Conservation (phyloP, 495 filamentous ascomycete species). For the Pseudevernia furfuracea region DNA sequence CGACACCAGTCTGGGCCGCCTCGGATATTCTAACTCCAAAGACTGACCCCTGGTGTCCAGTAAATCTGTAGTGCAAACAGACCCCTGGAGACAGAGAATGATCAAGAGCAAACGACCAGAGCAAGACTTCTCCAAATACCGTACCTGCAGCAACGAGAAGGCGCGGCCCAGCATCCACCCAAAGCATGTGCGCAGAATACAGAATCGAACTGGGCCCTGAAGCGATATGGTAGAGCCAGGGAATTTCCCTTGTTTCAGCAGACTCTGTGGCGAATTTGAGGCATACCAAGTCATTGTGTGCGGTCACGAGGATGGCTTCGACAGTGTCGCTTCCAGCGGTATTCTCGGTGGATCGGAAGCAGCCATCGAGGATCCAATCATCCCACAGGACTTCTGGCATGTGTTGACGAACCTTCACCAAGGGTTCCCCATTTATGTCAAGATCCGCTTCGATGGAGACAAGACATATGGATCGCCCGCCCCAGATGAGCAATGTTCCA, state of each 20-base stretch:
- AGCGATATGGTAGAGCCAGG: constrained; percentile 38
- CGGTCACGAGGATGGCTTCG: constrained; percentile 55
- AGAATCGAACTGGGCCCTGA: constrained; percentile 77
- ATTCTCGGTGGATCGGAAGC: constrained; percentile 38
- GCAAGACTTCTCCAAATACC: constrained; percentile 83
- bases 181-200: constrained; percentile 70
- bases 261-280: constrained; percentile 30
- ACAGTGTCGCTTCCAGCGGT: constrained; percentile 24
- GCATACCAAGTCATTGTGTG: constrained; percentile 69
- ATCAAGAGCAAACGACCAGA: constrained; percentile 60
- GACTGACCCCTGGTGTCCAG: constrained; percentile 88
- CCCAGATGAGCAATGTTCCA: constrained; percentile 47
- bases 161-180: constrained; percentile 41
- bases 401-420: background rate
- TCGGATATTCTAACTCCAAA: constrained; percentile 79
- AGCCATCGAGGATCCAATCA: constrained; percentile 83
- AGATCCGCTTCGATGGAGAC: background rate
- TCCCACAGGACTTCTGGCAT: constrained; percentile 22
- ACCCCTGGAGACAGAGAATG: constrained; percentile 11
- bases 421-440: background rate
- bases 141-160: constrained; percentile 81
- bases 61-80: constrained; percentile 61
- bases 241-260: constrained; percentile 13
- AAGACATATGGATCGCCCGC: constrained; percentile 36
- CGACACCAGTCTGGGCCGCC: constrained; percentile 29